Evolutionary conservation across 208 protist genomes (phyloP), one percentile per base, ranked within the genome.

Genomic region (Wallacemonas sp.): DNA sequence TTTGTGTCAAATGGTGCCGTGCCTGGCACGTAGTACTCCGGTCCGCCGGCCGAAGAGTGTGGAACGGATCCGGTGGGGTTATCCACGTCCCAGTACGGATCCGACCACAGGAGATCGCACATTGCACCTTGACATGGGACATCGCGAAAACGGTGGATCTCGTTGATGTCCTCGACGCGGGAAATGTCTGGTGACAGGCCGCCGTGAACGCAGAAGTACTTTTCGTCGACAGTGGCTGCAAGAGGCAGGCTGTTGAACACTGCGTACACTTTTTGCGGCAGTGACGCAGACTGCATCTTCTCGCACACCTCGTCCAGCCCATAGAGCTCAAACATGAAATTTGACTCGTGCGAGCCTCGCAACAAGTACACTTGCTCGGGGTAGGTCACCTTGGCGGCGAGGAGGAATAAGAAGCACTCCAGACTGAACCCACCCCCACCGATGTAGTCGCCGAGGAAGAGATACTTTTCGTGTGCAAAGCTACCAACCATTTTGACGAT

Each of bases 61-160:
- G 70, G 63, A 98, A 91, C 28, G 93, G 82, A 59, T 5, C 46
- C 85, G 81, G 32, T 12, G 22, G 80, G 74, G 65, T 92, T 92
- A 41, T 90, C 80, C 2, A 87, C 86, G 74, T 94, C 89, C 85
- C 85, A 94, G 65, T 99, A 97, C 5, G 99, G 99, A 78, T 99
- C 99, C 11, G 97, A 96, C 99, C 99, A 99, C 4, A 99, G 79
- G 31, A 99, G 80, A 71, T 99, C 99, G 86, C 99, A 99, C 55
- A 99, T 92, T 12, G 99, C 85, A 10, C 98, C 97, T 32, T 79
- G 89, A 62, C 99, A 94, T n/a, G 98, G 98, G 8, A 99, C 91
- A 67, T 99, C 97, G 20, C 97, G 98, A 49, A 99, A 99, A 5
- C 99, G 87, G 33, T 94, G 55, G 68, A 99, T 94, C 29, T 84